Conservation (phyloP, 805 yeast genomes). For the Starmerella apis region DNA sequence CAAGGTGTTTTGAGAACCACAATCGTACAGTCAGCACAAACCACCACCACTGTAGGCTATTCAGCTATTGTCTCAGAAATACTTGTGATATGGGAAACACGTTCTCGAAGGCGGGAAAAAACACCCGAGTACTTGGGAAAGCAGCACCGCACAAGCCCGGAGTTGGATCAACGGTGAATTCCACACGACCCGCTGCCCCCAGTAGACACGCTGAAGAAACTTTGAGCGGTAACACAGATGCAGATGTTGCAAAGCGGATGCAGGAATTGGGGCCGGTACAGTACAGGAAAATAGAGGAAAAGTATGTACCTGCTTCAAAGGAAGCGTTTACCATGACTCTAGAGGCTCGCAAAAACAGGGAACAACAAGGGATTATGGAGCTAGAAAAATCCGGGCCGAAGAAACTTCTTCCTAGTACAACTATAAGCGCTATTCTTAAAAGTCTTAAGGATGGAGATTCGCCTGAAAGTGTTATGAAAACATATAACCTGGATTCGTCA, state of each 20-base stretch:
- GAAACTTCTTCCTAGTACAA: constrained; percentile 21
- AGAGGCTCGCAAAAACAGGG: constrained; percentile 19
- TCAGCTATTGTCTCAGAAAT: neutral
- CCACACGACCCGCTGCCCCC: constrained; percentile 5
- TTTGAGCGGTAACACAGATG: constrained; percentile 35
- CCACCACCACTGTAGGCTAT: neutral
- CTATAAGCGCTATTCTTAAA: constrained; percentile 24
- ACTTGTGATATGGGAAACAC: constrained; percentile 12
- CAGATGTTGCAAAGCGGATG: constrained; percentile 22
- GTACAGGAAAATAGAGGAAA: constrained; percentile 8
- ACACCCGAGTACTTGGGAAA: constrained; percentile 11
- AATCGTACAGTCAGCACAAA: constrained; percentile 1
- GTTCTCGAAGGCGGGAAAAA: constrained; percentile 10
- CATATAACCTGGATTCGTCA: constrained; percentile 21
- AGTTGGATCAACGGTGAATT: neutral
- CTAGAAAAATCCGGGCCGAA: constrained; percentile 12
- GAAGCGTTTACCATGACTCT: constrained; percentile 25
- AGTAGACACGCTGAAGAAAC: neutral
- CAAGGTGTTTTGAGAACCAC: constrained; percentile 1
- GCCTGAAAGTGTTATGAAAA: constrained; percentile 14
- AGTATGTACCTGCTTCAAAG: constrained; percentile 19
- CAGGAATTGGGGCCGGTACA: constrained; percentile 24
- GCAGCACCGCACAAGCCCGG: neutral
- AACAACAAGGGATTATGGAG: constrained; percentile 11
- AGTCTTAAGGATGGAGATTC: constrained; percentile 24